Evolutionary conservation across 225 moss, liverwort and hornwort species (phyloP), one percentile per base, ranked within the genome.

Genomic region (Sphagnum contortum): DNA sequence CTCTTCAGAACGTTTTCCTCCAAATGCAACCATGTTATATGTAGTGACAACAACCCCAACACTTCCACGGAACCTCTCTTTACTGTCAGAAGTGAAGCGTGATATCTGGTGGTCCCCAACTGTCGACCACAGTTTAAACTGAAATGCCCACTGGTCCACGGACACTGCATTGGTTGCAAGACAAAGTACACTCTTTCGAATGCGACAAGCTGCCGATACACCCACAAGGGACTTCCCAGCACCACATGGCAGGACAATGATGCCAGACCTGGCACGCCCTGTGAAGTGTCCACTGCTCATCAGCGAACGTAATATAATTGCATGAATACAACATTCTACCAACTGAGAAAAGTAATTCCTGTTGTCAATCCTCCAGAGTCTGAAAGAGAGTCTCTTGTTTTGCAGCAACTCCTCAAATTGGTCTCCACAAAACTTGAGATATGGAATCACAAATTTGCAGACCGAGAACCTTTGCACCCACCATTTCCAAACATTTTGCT

Each of bases 401-500:
- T 61, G 47, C 11, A 45, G 11, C 29, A 9, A 5, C 52, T 52
- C 6, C 51, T 52, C 7, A 5, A 52, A 9, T 52, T 52, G 9
- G 52, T 52, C 52, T 52, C 29, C 29, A 29, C 29, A 29, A 29
- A 29, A 29, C 29, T 29, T 29, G 45, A 3, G 48, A 3, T 70
- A 12, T 57, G 48, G n/a, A 9, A 49, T 8, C 46, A 51, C 13
- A 12, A 4, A 46, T 53, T 45, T 55, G 49, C 62, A 48, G 55
- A 2, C 6, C 8, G 12, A 55, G 12, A 8, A 29, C 29, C 29
- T 29, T 55, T 49, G 44, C 60, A 66, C 70, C 65, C 64, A 98
- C 98, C 98, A 78, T 98, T 98, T 76, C 98, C 98, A 80, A 98
- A 98, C 98, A 98, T 98, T 74, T 98, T 98, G 78, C 98, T 98